phyloP scores from a whole-genome alignment of 345 rosid species.

The Acer negundo region DNA sequence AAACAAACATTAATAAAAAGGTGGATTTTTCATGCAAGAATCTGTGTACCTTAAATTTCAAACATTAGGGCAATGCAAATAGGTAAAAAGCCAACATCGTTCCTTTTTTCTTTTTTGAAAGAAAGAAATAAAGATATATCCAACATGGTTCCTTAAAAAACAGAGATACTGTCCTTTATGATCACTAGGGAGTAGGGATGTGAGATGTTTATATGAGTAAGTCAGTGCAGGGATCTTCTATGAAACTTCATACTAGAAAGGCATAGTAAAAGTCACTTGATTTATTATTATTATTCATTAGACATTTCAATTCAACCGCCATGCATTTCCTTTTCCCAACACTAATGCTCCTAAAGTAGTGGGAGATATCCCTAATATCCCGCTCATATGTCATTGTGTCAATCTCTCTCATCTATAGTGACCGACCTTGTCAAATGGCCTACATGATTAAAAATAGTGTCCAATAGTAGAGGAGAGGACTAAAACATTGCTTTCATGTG shows the following conservation, averaged over 20 bases:
- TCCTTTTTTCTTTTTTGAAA: no score
- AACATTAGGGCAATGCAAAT: neutral
- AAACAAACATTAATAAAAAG: no score
- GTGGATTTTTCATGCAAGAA: slow-evolving; percentile 2
- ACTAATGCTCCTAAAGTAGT: slow-evolving; percentile 24
- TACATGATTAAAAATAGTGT: neutral
- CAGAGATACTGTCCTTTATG: neutral
- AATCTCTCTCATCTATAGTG: neutral
- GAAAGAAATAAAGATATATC: no score
- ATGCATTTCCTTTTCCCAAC: slow-evolving; percentile 20
- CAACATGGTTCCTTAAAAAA: neutral
- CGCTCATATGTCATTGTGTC: slow-evolving; percentile 10
- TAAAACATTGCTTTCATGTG: slow-evolving; percentile 1
- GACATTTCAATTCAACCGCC: neutral
- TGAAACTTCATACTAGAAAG: neutral
- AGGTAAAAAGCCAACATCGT: neutral
- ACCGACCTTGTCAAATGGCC: slow-evolving; percentile 7
- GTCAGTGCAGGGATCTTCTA: neutral
- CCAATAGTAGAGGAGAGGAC: neutral
- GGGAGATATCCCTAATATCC: slow-evolving; percentile 28
- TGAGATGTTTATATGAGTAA: neutral
- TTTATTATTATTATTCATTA: neutral
- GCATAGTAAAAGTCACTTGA: neutral
- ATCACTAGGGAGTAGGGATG: neutral
- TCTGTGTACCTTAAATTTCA: neutral